Conservation (phyloP, 805 yeast genomes). For the Metschnikowia picachoensis region DNA sequence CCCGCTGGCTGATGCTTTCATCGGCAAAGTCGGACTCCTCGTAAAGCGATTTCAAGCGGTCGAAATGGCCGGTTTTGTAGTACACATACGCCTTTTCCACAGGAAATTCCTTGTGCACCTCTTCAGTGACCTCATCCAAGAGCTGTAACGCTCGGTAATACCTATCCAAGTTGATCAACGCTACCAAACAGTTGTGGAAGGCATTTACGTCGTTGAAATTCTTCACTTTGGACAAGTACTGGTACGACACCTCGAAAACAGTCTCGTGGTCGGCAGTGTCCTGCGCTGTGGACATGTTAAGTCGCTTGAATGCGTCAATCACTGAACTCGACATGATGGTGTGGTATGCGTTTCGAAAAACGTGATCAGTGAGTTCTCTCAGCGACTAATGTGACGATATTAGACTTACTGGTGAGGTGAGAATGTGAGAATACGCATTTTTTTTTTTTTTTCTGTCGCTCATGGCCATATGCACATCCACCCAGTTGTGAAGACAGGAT, state of each 20-base stretch:
- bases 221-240: constrained; percentile 37
- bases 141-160: constrained; percentile 47
- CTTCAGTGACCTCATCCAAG: constrained; percentile 37
- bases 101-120: constrained; percentile 31
- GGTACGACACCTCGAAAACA: constrained; percentile 38
- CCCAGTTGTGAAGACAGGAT: not conserved
- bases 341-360: not conserved
- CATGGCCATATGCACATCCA: constrained; percentile 9
- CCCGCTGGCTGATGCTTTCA: constrained; percentile 25
- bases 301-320: constrained; percentile 38
- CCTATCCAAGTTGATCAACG: constrained; percentile 57
- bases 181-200: constrained; percentile 45
- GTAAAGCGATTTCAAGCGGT: constrained; percentile 19
- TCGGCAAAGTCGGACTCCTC: constrained; percentile 3
- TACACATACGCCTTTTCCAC: constrained; percentile 57
- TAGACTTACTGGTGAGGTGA: not conserved
- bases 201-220: constrained; percentile 34
- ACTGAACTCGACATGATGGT: constrained; percentile 35
- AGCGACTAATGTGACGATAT: not conserved
- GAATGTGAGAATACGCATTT: not conserved
- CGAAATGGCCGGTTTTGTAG: constrained; percentile 52
- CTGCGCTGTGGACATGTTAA: constrained; percentile 28
- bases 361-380: not conserved
- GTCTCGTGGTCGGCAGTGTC: constrained; percentile 31
- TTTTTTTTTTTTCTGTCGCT: constrained; percentile 7